Base-by-base conservation (phyloP, 176 grass and related monocot species). In the Aegilops umbellulata region DNA sequence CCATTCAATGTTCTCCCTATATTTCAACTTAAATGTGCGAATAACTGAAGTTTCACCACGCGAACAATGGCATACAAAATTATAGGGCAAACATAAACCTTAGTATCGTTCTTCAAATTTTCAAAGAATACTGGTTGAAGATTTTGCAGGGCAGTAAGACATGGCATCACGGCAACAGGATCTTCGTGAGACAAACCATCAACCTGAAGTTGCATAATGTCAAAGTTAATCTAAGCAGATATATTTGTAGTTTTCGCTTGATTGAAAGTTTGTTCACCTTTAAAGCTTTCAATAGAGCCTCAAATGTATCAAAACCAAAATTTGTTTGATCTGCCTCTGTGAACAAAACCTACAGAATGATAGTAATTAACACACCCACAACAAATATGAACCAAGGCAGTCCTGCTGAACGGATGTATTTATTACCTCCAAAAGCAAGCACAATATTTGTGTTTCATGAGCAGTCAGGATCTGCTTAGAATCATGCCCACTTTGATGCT, bases 381-480 rank as follows among this genome's bases (percentile, higher is more conserved):
- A 70, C 34, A 89, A 67, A 68, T 22, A 82, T 46, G 24, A 77
- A 55, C 10, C 23, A 61, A 83, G 41, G 77, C 3, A 82, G 55
- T 74, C 22, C 16, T 65, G 38, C 12, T 65, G 34, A 11, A 77
- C 29, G 13, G 13, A 51, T 16, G 8, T 24, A 71, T 60, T 51
- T 92, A 98, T 51, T 92, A 98, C 96, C 96, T 98, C 86, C 86
- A 98, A 92, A 86, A 98, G 91, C 87, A 95, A 89, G 78, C 96
- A 95, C 62, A 98, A 80, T 29, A 86, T 86, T 32, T 91, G 77
- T n/a, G 90, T 74, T 92, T 98, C 93, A 89, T 86, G 71, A 35
- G 64, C 87, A 22, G 81, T 91, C 30, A 95, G 26, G n/a, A 78
- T 86, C 81, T 84, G 87, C 57, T 74, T 35, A 84, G 49, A 87